Evolutionary conservation across 495 filamentous ascomycete species (phyloP), one percentile per base, ranked within the genome.

Genomic region (Aspergillus cavernicola): DNA sequence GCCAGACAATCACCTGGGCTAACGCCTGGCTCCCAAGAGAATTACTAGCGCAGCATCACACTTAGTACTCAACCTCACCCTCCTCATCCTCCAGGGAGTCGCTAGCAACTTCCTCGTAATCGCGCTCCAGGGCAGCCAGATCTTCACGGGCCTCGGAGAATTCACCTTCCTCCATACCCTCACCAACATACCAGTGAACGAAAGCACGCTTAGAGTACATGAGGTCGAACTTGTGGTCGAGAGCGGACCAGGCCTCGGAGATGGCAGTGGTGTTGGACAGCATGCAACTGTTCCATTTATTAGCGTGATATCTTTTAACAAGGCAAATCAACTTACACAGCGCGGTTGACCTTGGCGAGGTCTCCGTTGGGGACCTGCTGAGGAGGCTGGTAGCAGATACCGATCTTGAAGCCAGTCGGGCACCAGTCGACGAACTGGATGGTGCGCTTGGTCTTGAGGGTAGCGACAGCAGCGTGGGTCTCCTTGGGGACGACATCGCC

Each of bases 201-300:
- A 98, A 98, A 50, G 93, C 93, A 75, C 93, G 93, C 85, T 98
- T 98, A 70, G 92, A 92, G 83, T 97, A 97, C 93, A 98, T 98
- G 68, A 98, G 90, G 63, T 98, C 93, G 77, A 98, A 98, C 77
- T 98, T 98, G 83, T 88, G 86, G 50, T 92, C 95, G 46, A 98
- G 87, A 63, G 92, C 89, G 42, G 90, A 90, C 93, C 93, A 98
- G 51, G 93, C 93, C 79, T 98, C 92, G 65, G 92, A 89, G 69
- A 98, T 98, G 65, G 93, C 93, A 37, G 93, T 98, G 54, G 95
- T 98, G 82, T 98, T 98, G 74, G 95, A 97, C 50, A 98, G 81
- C 93, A 98, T 97, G 85, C 92, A 96, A 56, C 87, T 90, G 68
- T 19, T 62, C 26, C 29, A 33, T 28, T 20, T 6, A 51, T 70